Evolutionary conservation across 169 alveolate genomes (phyloP), one percentile per base, ranked within the genome.

Genomic region (Neospora caninum): DNA sequence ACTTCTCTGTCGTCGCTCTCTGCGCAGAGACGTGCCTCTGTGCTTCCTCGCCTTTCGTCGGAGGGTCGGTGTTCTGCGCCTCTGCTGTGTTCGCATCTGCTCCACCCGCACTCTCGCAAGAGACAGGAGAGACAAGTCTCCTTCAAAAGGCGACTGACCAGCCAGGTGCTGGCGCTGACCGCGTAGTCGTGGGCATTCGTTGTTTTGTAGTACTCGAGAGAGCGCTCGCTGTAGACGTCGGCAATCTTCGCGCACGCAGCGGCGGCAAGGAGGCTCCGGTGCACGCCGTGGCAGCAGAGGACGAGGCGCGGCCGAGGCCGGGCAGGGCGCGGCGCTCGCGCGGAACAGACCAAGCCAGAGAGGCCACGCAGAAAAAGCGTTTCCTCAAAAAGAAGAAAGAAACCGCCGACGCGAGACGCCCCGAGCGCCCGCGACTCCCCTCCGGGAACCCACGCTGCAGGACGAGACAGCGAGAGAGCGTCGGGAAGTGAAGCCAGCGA

Each of bases 191-290:
- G 49, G 22, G 82, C 80, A 42, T 95, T 95, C 10, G 94, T 92
- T 36, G 96, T 88, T 67, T 94, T 97, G 94, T 97, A 98, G 89
- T 97, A 98, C 86, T 98, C 99, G 95, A 96, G 97, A 0, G 98
- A 97, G 73, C 96, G 96, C 93, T 98, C 99, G 92, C 97, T 95
- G 88, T 95, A 97, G 25, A 97, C 97, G 94, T 98, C 99, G 2
- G 99, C 98, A 38, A 98, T 95, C 89, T 98, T 97, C 69, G 36
- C 41, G 67, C 89, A 82, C 13, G 89, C 67, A 7, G 67, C 89
- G 41, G 69, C 53, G 38, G 67, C 53, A 25, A 36, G 64, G 34
- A 82, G 67, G 10, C n/a, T 43, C 16, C 36, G 34, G 16, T 67
- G 53, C 36, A 82, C 43, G 0, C 67, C n/a, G 64, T 31, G 13